phyloP scores from a whole-genome alignment of 129 eudicot species.

The Flaveria trinervia region DNA sequence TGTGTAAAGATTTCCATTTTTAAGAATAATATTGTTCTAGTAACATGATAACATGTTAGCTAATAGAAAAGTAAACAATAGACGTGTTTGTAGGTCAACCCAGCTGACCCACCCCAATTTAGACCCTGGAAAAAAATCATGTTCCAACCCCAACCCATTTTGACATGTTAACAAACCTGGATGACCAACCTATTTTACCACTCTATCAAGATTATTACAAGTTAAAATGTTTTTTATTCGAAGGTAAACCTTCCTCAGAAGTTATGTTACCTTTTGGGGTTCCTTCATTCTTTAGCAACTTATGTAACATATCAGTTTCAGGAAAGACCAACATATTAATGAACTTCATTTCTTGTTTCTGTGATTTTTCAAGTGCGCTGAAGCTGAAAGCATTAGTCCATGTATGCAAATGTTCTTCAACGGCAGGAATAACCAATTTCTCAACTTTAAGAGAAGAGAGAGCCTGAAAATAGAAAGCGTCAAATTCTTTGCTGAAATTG shows the following conservation, averaged over 20 bases:
- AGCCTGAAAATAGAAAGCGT: slow-evolving; percentile 46
- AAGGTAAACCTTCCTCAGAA: slow-evolving; percentile 34
- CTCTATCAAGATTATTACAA: not conserved
- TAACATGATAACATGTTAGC: not conserved
- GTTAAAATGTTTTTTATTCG: not conserved
- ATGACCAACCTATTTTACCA: slow-evolving; percentile 12
- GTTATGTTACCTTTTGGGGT: slow-evolving; percentile 32
- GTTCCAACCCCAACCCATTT: not conserved
- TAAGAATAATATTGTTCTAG: not conserved
- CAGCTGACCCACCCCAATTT: not conserved
- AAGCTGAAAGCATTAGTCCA: slow-evolving; percentile 76
- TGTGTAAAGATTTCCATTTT: not conserved
- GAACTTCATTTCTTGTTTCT: slow-evolving; percentile 62
- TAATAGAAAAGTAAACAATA: not conserved
- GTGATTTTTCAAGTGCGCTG: slow-evolving; percentile 46
- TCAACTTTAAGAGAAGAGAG: slow-evolving; percentile 68
- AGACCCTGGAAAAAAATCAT: not conserved
- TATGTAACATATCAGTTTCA: slow-evolving; percentile 85
- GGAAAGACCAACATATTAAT: slow-evolving; percentile 88
- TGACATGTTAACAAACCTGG: not conserved
- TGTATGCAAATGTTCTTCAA: slow-evolving; percentile 79
- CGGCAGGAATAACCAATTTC: slow-evolving; percentile 80
- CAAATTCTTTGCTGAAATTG: not conserved
- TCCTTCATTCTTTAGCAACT: slow-evolving; percentile 47
- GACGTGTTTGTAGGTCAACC: not conserved